These are phyloP conservation scores for Acanthamoeba culbertsoni DNA, from an alignment of 208 protist genomes.

Conservation along the genomic window DNA sequence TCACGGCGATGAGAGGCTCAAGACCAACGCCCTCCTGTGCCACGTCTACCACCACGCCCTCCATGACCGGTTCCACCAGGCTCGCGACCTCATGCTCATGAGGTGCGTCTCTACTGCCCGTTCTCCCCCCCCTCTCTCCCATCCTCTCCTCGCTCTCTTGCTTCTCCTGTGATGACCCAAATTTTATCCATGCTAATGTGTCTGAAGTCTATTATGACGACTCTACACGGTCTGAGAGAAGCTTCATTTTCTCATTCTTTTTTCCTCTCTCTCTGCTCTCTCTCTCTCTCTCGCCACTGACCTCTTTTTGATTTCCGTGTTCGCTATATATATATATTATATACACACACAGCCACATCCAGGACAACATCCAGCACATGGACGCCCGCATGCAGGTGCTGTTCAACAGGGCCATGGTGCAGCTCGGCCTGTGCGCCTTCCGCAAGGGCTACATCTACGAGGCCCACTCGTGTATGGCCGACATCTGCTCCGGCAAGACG, in stretches of 20 bases:
- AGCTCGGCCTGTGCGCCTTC: conserved; percentile 90
- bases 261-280: background rate
- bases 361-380: conserved; percentile 85
- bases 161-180: no score
- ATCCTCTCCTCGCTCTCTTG: background rate
- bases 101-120: no score
- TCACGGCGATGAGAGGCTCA: conserved; percentile 79
- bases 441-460: conserved; percentile 81
- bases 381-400: conserved; percentile 87
- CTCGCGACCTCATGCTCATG: conserved; percentile 89
- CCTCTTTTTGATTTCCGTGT: background rate
- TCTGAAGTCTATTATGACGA: background rate
- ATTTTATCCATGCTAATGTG: background rate
- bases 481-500: conserved; percentile 78
- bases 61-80: conserved; percentile 82
- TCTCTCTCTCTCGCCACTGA: background rate
- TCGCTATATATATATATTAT: no score
- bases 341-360: conserved; percentile 79
- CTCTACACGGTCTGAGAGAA: background rate
- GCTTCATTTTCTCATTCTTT: background rate
- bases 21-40: conserved; percentile 84
- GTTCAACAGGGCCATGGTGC: conserved; percentile 90
- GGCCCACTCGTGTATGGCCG: conserved; percentile 82
- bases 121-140: background rate
- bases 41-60: conserved; percentile 88